These are phyloP conservation scores for Delonix regia DNA, from an alignment of 306 rosid genomes.

Conservation along the genomic window DNA sequence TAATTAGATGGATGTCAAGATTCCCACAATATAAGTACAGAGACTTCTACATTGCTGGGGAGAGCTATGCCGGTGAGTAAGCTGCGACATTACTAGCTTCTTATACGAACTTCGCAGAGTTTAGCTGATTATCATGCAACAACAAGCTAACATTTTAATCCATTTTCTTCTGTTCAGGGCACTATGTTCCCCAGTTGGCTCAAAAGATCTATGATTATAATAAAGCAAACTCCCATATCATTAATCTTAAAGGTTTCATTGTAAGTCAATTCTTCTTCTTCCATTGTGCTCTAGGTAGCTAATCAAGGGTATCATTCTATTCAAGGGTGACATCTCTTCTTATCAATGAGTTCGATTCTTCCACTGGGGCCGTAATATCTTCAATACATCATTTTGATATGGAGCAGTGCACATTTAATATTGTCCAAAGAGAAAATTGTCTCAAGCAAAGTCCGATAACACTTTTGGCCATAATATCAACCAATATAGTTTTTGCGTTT, in stretches of 20 bases:
- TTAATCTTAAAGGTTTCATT: constrained; percentile 67
- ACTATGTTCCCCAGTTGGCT: constrained; percentile 73
- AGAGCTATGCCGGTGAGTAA: constrained; percentile 67
- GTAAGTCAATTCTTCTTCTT: constrained; percentile 43
- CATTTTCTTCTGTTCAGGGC: constrained; percentile 40
- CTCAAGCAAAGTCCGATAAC: background rate
- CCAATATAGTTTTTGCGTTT: background rate
- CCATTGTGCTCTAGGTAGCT: background rate
- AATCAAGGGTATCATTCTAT: background rate
- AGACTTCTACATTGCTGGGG: constrained; percentile 70
- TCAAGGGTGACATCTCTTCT: background rate
- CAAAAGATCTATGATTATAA: constrained; percentile 56
- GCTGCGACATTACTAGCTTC: background rate
- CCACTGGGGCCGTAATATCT: too few relatives aligned
- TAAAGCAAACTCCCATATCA: constrained; percentile 48
- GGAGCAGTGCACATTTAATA: background rate
- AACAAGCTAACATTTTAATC: constrained; percentile 1
- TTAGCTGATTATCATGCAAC: background rate
- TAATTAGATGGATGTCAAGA: constrained; percentile 59
- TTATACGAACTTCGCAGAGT: background rate
- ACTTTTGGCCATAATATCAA: background rate
- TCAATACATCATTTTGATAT: background rate
- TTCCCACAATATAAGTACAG: constrained; percentile 65
- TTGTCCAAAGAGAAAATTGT: background rate
- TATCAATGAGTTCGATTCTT: background rate